A percentile compares a stretch with the other conserved stretches of the same genome.
These are phyloP conservation scores for Ophiostoma ips DNA, from an alignment of 2,329 filamentous ascomycete genomes.

Conservation along the genomic window DNA sequence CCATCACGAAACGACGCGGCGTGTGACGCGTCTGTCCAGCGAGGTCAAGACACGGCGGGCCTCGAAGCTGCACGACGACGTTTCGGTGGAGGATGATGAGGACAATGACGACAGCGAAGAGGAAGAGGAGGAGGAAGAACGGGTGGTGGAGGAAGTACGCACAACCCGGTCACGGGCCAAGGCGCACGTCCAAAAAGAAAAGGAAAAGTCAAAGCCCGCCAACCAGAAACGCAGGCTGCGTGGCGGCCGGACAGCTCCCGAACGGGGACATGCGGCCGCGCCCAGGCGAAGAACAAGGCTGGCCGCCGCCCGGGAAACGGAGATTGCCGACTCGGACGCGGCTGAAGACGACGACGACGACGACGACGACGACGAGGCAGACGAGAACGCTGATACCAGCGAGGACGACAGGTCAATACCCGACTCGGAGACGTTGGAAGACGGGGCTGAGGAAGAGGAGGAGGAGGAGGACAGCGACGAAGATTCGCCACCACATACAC, in stretches of 20 bases:
- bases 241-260: neutral
- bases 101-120: neutral
- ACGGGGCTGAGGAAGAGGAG: neutral
- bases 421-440: neutral
- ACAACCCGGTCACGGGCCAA: neutral
- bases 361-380: neutral
- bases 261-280: neutral
- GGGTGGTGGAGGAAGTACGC: too few relatives aligned
- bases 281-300: neutral
- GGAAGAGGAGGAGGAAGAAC: neutral
- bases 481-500: neutral
- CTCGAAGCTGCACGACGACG: neutral
- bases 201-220: neutral
- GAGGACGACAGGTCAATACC: neutral
- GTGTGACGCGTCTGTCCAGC: slow-evolving; percentile 20
- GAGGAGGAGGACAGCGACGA: neutral
- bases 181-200: neutral
- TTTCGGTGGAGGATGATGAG: neutral
- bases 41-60: neutral
- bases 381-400: neutral
- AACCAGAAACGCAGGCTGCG: slow-evolving; percentile 1
- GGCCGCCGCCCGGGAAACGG: neutral
- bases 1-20: slow-evolving; percentile 14
- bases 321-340: slow-evolving; percentile 7
- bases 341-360: neutral